Base-by-base conservation (phyloP, 169 alveolate genomes). In the Theileria luwenshuni region DNA sequence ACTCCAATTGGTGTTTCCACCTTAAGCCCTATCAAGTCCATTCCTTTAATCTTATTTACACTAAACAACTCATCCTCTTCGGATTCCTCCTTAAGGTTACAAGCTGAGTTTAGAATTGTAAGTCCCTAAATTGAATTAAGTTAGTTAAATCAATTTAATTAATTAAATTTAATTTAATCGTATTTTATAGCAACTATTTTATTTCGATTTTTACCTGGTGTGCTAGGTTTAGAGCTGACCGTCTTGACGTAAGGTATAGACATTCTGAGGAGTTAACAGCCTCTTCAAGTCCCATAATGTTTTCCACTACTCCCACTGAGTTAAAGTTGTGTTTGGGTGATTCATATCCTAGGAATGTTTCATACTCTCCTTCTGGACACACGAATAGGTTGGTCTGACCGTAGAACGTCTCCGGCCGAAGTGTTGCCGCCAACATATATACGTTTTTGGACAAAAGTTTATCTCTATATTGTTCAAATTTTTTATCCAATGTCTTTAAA, bases 381-480 rank as follows among this genome's bases (percentile, higher is more conserved):
- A 97, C 95, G 76, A 92, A 98, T 76, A 98, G 94, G 91, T 97
- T 97, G 25, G 99, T 98, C 87, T 97, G 99, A 0, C 99, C 99
- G 86, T 96, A 98, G 97, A 97, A 96, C 60, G 99, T 98, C 90
- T 98, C 99, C 23, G 99, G 99, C 79, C 99, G 94, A 76, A 98
- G 86, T 0, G 99, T 98, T 1, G 99, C 99, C 7, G 98, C 98
- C 19, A 97, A 97, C 64, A 97, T 85, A 85, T 75, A 96, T 7
- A 96, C 93, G 5, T 85, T 94, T 73, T 76, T 81, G 35, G 74
- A 58, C 38, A 76, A 1, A 10, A 81, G 30, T 3, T 71, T 51
- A 33, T 88, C 35, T 83, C 77, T 19, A 73, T 54, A 72, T 23
- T 27, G 32, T 28, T 35, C 69, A 59, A 48, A 79, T 8, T 19